Conservation (phyloP, 495 filamentous ascomycete species). For the Podospora fimiseda region DNA sequence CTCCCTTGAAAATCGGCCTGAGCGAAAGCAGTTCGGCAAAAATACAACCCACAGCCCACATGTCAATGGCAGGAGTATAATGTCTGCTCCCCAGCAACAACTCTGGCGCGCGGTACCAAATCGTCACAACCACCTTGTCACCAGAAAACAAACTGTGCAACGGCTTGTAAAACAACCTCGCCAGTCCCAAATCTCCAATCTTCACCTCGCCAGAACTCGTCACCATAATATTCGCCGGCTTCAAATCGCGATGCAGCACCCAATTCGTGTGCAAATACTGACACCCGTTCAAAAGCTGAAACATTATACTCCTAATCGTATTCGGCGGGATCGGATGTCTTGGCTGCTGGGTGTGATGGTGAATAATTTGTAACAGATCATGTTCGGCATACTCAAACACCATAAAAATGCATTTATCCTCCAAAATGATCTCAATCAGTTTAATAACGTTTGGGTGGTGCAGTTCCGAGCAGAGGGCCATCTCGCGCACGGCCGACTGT, state of each 20-base stretch:
- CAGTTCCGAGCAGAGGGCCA: constrained; percentile 95
- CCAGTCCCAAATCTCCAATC: constrained; percentile 88
- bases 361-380: constrained; percentile 95
- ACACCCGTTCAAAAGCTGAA: constrained; percentile 88
- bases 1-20: constrained; percentile 95
- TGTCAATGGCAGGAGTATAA: constrained; percentile 92
- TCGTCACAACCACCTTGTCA: constrained; percentile 98
- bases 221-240: constrained; percentile 98
- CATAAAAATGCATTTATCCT: constrained; percentile 99
- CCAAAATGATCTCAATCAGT: constrained; percentile 90
- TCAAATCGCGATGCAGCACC: constrained; percentile 94
- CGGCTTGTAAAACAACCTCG: constrained; percentile 89
- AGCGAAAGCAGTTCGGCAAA: constrained; percentile 90
- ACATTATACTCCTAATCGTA: constrained; percentile 87
- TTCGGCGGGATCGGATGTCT: constrained; percentile 79
- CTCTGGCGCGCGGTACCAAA: constrained; percentile 98
- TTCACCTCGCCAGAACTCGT: constrained; percentile 83
- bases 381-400: constrained; percentile 99
- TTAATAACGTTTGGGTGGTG: constrained; percentile 85
- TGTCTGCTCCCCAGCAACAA: constrained; percentile 83
- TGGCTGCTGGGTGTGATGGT: constrained; percentile 87
- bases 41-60: constrained; percentile 97
- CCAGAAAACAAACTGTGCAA: constrained; percentile 84
- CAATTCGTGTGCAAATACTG: constrained; percentile 95
- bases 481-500: constrained; percentile 93